Evolutionary conservation across 2,329 filamentous ascomycete genomes (phyloP), one percentile per base, ranked within the genome.

Genomic region (Fragosphaeria purpurea): DNA sequence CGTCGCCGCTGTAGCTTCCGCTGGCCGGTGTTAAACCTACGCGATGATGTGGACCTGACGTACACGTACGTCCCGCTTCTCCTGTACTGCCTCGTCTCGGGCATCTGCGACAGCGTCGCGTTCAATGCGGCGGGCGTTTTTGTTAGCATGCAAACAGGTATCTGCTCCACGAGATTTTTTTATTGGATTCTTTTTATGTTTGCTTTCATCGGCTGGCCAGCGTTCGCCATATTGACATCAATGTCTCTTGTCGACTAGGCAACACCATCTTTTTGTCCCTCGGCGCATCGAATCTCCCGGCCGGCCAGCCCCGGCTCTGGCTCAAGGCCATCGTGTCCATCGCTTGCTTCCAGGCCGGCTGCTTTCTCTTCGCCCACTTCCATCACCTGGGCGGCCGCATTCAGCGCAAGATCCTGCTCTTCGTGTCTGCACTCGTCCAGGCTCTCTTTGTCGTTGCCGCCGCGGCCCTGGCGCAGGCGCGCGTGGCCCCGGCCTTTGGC

Each of bases 221-320:
- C 22, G 22, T 22, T 22, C 22, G 22, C 22, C 22, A 3, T 22
- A 22, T 22, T 22, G 4, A 30, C 8, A 4, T 42, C 7, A n/a
- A 4, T 31, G 8, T 41, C 13, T n/a, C 22, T 31, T n/a, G 37
- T 41, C 31, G 12, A 9, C 45, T 22, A 80, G 76, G 83, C 52
- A 91, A 91, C 65, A 89, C 86, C 5, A 79, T 91, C 45, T 91
- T 88, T 63, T 72, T 89, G 11, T 86, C 85, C 7, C 75, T 90
- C 3, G 86, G 86, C 3, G 56, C 56, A 1, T 51, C 56, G 1
- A 42, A 52, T n/a, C 69, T 89, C n/a, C 73, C 79, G 7, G 76
- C 78, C 0, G 59, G 60, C 38, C 67, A 72, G 48, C 71, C 70
- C 7, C 76, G 74, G 13, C 75, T 83, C 46, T 87, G 82, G 82